These are phyloP conservation scores for Stagonosporopsis rhizophila DNA, from an alignment of 2,329 filamentous ascomycete species.

Conservation along the genomic window DNA sequence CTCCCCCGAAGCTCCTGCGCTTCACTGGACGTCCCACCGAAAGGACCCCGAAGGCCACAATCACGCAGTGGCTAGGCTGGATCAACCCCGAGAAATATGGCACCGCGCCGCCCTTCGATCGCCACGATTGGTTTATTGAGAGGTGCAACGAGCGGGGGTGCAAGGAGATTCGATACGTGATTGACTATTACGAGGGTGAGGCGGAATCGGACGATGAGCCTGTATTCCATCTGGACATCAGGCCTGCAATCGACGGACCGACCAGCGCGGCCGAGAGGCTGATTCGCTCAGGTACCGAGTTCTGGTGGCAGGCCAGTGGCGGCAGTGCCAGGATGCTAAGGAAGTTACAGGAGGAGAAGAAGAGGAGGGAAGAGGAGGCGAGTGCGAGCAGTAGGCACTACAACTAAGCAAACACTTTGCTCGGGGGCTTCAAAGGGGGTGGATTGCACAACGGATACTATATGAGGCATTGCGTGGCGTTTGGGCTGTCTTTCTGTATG, in stretches of 20 bases:
- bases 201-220: constrained; percentile 86
- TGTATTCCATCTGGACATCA: constrained; percentile 93
- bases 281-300: constrained; percentile 88
- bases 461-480: constrained; percentile 22
- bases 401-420: constrained; percentile 22
- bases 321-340: constrained; percentile 64
- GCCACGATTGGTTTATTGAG: constrained; percentile 95
- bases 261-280: constrained; percentile 80
- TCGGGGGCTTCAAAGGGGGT: neutral
- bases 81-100: constrained; percentile 81
- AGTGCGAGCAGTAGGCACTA: constrained; percentile 34
- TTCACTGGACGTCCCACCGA: constrained; percentile 92
- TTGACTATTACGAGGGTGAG: constrained; percentile 91
- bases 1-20: constrained; percentile 75
- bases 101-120: constrained; percentile 87
- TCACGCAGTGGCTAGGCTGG: constrained; percentile 80
- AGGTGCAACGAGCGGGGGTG: constrained; percentile 70
- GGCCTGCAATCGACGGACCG: constrained; percentile 84
- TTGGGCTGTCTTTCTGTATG: constrained; percentile 8
- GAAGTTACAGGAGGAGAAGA: constrained; percentile 41
- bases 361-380: constrained; percentile 37
- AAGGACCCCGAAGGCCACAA: constrained; percentile 86
- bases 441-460: neutral
- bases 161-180: constrained; percentile 89
- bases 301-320: constrained; percentile 90